phyloP scores from a whole-genome alignment of 495 filamentous ascomycete species.

The Cercophora newfieldiana region DNA sequence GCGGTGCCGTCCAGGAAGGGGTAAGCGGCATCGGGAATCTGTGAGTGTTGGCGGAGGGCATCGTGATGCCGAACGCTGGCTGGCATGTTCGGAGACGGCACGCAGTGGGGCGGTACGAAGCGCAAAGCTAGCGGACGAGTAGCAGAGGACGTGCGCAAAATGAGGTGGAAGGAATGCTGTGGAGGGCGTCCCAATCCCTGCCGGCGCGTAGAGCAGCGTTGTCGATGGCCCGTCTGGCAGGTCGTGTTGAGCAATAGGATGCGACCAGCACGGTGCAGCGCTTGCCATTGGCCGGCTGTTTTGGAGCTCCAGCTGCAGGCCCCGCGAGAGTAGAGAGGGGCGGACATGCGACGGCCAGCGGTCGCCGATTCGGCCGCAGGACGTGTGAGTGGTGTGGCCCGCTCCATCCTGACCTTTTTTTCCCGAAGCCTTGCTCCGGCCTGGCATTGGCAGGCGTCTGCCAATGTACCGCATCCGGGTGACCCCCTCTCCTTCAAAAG shows the following conservation, averaged over 20 bases:
- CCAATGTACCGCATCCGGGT: slow-evolving; percentile 24
- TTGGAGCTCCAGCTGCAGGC: slow-evolving; percentile 28
- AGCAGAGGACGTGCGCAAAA: slow-evolving; percentile 25
- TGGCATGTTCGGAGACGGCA: slow-evolving; percentile 23
- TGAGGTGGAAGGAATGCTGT: slow-evolving; percentile 31
- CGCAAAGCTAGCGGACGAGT: slow-evolving; percentile 24
- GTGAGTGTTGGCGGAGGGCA: slow-evolving; percentile 9
- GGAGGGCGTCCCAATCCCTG: slow-evolving; percentile 39
- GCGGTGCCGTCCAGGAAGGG: slow-evolving; percentile 20
- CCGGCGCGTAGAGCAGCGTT: slow-evolving; percentile 53
- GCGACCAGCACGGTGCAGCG: slow-evolving; percentile 34
- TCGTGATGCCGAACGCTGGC: not conserved
- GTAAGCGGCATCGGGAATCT: slow-evolving; percentile 25
- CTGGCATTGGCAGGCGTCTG: slow-evolving; percentile 37
- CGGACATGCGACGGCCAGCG: slow-evolving; percentile 20
- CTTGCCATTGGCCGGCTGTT: slow-evolving; percentile 42
- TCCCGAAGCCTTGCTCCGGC: slow-evolving; percentile 29
- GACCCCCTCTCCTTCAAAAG: slow-evolving; percentile 8
- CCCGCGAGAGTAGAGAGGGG: not conserved
- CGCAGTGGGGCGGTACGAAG: slow-evolving; percentile 38
- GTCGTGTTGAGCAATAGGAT: slow-evolving; percentile 43
- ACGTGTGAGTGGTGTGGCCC: slow-evolving; percentile 36
- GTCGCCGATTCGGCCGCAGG: slow-evolving; percentile 43
- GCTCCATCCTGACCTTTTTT: slow-evolving; percentile 34
- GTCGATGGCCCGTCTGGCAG: slow-evolving; percentile 41